Evolutionary conservation across 495 filamentous ascomycete species (phyloP), one percentile per base, ranked within the genome.

Genomic region (Aspergillus kassunensis): DNA sequence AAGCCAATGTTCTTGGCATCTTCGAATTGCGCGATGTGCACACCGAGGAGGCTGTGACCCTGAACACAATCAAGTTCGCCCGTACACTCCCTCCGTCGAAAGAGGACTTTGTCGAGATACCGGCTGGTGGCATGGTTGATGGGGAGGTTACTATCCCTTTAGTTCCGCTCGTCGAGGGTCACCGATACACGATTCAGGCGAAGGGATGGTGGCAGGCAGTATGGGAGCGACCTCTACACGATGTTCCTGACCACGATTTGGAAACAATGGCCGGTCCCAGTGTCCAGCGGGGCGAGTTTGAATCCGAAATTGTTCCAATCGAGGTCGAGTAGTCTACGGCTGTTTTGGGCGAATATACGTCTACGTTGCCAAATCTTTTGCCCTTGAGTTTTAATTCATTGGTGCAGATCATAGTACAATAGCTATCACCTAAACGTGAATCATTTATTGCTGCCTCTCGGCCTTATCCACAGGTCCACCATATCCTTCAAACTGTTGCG

Each of bases 401-500:
- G n/a, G n/a, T n/a, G n/a, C n/a, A n/a, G n/a, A n/a, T n/a, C n/a
- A n/a, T n/a, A 45, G 27, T 33, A 45, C 43, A 45, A 9, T 40
- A n/a, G n/a, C n/a, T n/a, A n/a, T n/a, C n/a, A n/a, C 25, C 12
- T 7, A 65, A 13, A 9, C 12, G n/a, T n/a, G n/a, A n/a, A n/a
- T 31, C 43, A 33, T 45, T 13, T 45, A 66, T 9, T 68, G 49
- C 7, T 58, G 58, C 51, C n/a, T n/a, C n/a, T 65, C 63, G 37
- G 65, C 57, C 33, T 80, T 77, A 44, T 77, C 75, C 54, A 79
- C 77, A 0, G 78, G 78, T 13, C 77, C 79, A 13, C 78, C 79
- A 0, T 45, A 5, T 15, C 80, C 80, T 29, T 78, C 68, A 59
- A 73, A 83, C 19, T 80, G 68, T 20, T 62, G 49, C 9, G 77